Evolutionary conservation across 345 rosid species (phyloP), one percentile per base, ranked within the genome.

Genomic region (Cochlearia excelsa): DNA sequence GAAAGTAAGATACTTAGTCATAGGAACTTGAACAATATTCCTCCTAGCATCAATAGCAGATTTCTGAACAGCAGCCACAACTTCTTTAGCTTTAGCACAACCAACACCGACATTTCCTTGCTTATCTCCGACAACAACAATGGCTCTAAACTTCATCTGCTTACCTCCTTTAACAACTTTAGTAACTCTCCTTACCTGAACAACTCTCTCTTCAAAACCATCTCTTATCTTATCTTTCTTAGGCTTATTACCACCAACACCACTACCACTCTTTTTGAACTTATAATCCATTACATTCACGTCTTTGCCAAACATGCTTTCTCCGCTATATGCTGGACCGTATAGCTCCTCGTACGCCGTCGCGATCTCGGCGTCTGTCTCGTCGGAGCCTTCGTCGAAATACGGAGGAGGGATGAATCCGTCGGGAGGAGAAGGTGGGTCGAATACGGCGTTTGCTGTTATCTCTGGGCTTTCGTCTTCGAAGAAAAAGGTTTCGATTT

Each of bases 161-260:
- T 84, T 86, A 63, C 98, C 98, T 47, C 95, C 98, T 79, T 92
- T 84, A n/a, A 86, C 93, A 60, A 86, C 96, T 67, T 86, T 92
- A 27, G 90, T 83, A 35, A 88, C 97, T 63, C 95, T 77, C 67
- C 95, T 57, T 3, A 84, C 89, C 67, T 86, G 91, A 28, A 88
- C 77, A 40, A 92, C 98, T 55, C 95, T 79, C 84, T 92, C 98
- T 11, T 92, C 95, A 33, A 88, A 80, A 54, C 87, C 97, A 48
- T 92, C 97, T 57, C 74, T 70, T 1, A 77, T 40, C 70, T 83
- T 88, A 70, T 83, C 86, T 69, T 84, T 84, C 51, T 71, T 80
- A 79, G 80, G 82, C 3, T 42, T 53, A 61, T 77, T 83, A 52
- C 69, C 49, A 26, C 86, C 79, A 26, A 72, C 37, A 2, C 76